Evolutionary conservation across 345 rosid genomes (phyloP).

Genomic region (Orychophragmus violaceus): DNA sequence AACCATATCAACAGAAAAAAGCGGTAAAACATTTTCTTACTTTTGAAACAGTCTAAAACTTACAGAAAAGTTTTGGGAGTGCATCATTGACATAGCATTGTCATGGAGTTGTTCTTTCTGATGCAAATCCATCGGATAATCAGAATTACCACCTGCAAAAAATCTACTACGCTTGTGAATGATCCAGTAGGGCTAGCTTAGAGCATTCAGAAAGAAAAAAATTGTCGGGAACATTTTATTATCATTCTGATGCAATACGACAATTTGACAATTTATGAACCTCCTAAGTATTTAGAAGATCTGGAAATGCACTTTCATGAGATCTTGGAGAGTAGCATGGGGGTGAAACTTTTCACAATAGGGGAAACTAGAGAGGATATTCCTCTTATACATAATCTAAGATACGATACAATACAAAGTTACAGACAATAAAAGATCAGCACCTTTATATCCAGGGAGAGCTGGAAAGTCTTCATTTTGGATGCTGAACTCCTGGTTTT

Average conservation of each 20-base stretch:
- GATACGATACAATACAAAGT: no score
- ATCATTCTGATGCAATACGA: constrained; percentile 21
- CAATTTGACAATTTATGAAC: not conserved
- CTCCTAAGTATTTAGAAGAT: not conserved
- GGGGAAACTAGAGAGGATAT: not conserved
- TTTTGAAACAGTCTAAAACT: constrained; percentile 27
- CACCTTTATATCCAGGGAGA: constrained; percentile 96
- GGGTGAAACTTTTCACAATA: not conserved
- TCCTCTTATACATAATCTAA: no score
- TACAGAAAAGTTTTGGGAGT: constrained; percentile 94
- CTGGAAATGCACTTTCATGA: not conserved
- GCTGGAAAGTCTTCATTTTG: constrained; percentile 99
- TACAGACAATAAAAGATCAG: constrained; percentile 16
- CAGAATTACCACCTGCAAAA: constrained; percentile 89
- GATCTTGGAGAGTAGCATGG: not conserved
- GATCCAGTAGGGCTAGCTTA: constrained; percentile 17
- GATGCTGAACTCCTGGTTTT: constrained; percentile 98
- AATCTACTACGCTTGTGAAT: constrained; percentile 39
- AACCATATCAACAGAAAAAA: not conserved
- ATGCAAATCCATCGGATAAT: constrained; percentile 85
- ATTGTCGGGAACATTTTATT: not conserved
- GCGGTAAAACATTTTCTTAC: not conserved
- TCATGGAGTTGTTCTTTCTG: constrained; percentile 97
- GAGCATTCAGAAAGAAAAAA: constrained; percentile 1
- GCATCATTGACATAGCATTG: constrained; percentile 92